Conservation (phyloP, 2,329 filamentous ascomycete species). For the Nigrograna mackinnonii region DNA sequence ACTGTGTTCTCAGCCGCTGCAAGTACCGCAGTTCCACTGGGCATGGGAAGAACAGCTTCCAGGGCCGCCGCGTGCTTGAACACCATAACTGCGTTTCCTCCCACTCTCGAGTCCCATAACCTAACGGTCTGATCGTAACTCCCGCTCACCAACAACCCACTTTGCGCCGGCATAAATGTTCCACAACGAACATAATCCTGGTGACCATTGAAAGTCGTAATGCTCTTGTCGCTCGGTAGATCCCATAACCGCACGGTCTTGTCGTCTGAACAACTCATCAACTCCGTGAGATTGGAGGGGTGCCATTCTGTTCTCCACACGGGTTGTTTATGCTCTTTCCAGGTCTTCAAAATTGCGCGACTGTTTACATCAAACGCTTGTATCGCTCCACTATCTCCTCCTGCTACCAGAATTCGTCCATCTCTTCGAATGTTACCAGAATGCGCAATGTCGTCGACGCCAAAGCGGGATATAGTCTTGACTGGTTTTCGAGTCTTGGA, state of each 20-base stretch:
- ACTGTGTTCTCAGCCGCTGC: conserved; percentile 85
- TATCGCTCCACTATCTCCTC: conserved; percentile 87
- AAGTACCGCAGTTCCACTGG: conserved; percentile 82
- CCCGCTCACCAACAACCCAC: conserved; percentile 77
- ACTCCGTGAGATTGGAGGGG: conserved; percentile 79
- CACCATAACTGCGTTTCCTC: conserved; percentile 72
- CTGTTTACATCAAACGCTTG: conserved; percentile 94
- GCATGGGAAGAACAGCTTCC: conserved; percentile 85
- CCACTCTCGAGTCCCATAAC: conserved; percentile 86
- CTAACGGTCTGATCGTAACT: conserved; percentile 94
- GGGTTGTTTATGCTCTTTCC: conserved; percentile 91
- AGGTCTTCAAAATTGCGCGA: conserved; percentile 90
- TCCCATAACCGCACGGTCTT: conserved; percentile 94
- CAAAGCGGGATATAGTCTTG: conserved; percentile 91
- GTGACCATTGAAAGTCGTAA: conserved; percentile 81
- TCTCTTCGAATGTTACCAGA: conserved; percentile 87
- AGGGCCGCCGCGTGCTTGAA: conserved; percentile 93
- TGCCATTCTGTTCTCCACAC: conserved; percentile 92
- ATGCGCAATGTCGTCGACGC: conserved; percentile 78
- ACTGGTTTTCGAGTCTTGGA: conserved; percentile 87
- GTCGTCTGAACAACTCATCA: conserved; percentile 92
- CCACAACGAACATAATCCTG: conserved; percentile 90
- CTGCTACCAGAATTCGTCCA: conserved; percentile 85
- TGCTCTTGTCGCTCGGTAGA: conserved; percentile 76
- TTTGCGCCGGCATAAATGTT: conserved; percentile 78